phyloP scores from a whole-genome alignment of 164 flowering plant genomes.

The Warburgia ugandensis region DNA sequence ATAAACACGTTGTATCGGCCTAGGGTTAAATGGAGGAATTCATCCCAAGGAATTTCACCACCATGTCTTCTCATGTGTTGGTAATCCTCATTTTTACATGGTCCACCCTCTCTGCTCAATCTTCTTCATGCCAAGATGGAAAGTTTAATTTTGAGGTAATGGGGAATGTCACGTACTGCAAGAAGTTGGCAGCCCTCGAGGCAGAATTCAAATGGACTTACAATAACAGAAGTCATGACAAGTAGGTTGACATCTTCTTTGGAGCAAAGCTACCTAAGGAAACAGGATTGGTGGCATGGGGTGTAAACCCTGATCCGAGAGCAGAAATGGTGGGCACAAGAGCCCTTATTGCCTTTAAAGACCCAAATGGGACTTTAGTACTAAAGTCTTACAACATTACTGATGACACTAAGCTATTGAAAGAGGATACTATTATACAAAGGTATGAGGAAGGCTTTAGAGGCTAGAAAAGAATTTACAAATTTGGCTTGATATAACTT shows the following conservation, averaged over 20 bases:
- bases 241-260: slow-evolving; percentile 19
- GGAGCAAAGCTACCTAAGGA: slow-evolving; percentile 13
- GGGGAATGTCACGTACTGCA: slow-evolving; percentile 20
- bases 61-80: too few relatives aligned
- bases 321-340: slow-evolving; percentile 44
- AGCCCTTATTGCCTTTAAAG: slow-evolving; percentile 35
- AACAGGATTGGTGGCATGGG: slow-evolving; percentile 53
- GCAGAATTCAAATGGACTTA: slow-evolving; percentile 33
- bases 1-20: too few relatives aligned
- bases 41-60: too few relatives aligned
- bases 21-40: too few relatives aligned
- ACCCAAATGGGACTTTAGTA: slow-evolving; percentile 4
- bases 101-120: too few relatives aligned
- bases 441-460: too few relatives aligned
- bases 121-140: too few relatives aligned
- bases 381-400: slow-evolving; percentile 27
- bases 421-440: neutral
- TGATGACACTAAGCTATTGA: slow-evolving; percentile 15
- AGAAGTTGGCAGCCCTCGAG: slow-evolving; percentile 21
- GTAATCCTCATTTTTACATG: too few relatives aligned
- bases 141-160: too few relatives aligned
- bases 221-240: neutral
- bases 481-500: too few relatives aligned
- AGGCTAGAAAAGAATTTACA: too few relatives aligned
- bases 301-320: slow-evolving; percentile 26